These are phyloP conservation scores for Yarrowia porcina DNA, from an alignment of 805 yeast species.

Conservation along the genomic window DNA sequence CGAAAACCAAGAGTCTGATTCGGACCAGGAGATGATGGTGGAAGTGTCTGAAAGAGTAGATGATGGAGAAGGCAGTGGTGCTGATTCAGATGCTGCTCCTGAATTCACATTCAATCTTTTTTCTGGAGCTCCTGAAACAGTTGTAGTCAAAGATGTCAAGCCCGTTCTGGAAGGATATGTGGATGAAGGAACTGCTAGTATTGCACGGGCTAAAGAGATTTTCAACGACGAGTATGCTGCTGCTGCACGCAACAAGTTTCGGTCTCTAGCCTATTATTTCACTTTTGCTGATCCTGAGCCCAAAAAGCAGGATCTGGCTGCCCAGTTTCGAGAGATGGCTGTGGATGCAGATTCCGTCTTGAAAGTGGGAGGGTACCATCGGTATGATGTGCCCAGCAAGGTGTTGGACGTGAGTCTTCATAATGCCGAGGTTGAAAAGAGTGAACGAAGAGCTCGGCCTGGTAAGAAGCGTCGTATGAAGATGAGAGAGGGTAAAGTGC, in stretches of 20 bases:
- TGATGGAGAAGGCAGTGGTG: not conserved
- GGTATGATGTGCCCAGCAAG: slow-evolving; percentile 19
- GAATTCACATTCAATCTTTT: slow-evolving; percentile 16
- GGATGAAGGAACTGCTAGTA: not conserved
- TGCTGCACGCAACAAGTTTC: slow-evolving; percentile 13
- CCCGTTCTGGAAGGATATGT: not conserved
- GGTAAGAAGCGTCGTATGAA: slow-evolving; percentile 12
- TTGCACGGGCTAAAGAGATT: not conserved
- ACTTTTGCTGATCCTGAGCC: slow-evolving; percentile 21
- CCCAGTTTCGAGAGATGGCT: slow-evolving; percentile 9
- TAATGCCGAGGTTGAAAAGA: not conserved
- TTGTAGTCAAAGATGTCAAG: not conserved
- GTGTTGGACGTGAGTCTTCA: slow-evolving; percentile 5
- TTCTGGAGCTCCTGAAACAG: slow-evolving; percentile 1
- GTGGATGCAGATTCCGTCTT: not conserved
- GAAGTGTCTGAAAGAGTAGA: not conserved
- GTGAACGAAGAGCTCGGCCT: not conserved
- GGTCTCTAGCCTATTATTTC: slow-evolving; percentile 11
- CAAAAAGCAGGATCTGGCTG: slow-evolving; percentile 1
- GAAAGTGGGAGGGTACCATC: not conserved
- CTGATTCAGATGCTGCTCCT: not conserved
- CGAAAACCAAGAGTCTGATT: not conserved
- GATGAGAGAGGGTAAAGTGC: slow-evolving; percentile 17
- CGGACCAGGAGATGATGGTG: not conserved
- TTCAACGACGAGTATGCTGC: slow-evolving; percentile 11